These are phyloP conservation scores for Lachnellula arida DNA, from an alignment of 2,329 filamentous ascomycete genomes.

Conservation along the genomic window DNA sequence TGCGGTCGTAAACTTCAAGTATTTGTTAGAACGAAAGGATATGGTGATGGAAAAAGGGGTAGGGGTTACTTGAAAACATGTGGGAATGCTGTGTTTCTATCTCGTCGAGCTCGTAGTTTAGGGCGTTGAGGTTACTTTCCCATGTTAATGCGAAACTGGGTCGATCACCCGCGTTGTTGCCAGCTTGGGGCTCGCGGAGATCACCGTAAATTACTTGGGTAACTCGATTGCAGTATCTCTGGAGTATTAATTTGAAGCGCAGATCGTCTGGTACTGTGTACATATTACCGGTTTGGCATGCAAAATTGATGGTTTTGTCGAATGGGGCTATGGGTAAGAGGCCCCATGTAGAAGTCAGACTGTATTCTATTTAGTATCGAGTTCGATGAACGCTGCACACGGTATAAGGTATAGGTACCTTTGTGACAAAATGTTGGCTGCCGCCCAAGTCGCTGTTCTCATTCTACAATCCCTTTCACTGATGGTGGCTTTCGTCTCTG, in stretches of 20 bases:
- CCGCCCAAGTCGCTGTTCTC: conserved; percentile 10
- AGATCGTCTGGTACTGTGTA: conserved; percentile 7
- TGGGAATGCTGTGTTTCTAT: neutral
- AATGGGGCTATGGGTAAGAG: conserved; percentile 1
- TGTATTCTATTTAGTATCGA: neutral
- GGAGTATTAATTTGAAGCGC: conserved; percentile 9
- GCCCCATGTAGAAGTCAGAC: neutral
- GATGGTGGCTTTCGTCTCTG: neutral
- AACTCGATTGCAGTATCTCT: conserved; percentile 7
- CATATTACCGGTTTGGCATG: conserved; percentile 5
- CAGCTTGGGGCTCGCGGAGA: neutral
- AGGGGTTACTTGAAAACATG: neutral
- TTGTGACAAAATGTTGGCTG: conserved; percentile 10
- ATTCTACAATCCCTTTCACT: neutral
- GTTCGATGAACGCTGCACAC: neutral
- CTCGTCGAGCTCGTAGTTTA: neutral
- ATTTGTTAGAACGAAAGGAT: neutral
- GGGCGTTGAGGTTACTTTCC: neutral
- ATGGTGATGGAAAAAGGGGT: neutral
- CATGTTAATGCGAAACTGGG: neutral
- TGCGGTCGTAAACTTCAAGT: neutral
- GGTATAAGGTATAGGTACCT: neutral
- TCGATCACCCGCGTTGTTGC: neutral
- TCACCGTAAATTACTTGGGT: neutral
- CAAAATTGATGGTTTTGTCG: conserved; percentile 8